phyloP scores from a whole-genome alignment of 352 stramenopile genomes.

The Globisporangium ultimum region DNA sequence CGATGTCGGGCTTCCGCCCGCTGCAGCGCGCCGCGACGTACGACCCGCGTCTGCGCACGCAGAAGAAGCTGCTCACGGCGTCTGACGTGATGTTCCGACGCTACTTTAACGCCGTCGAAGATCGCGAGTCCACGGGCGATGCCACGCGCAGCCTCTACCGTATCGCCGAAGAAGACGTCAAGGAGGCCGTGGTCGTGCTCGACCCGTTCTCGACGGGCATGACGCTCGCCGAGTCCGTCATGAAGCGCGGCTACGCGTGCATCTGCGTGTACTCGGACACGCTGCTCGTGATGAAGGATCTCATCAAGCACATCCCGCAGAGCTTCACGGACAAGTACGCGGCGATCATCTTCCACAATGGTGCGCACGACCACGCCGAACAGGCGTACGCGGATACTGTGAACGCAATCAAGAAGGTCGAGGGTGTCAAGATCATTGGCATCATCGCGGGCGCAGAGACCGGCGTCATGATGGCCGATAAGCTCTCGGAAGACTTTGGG shows the following conservation, averaged over 20 bases:
- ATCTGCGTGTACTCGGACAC: conserved; percentile 80
- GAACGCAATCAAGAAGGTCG: conserved; percentile 28
- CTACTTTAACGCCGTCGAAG: conserved; percentile 82
- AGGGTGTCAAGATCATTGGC: conserved; percentile 56
- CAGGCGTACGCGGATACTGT: conserved; percentile 35
- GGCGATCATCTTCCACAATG: conserved; percentile 74
- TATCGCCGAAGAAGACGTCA: conserved; percentile 47
- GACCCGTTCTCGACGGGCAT: conserved; percentile 95
- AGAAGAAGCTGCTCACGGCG: conserved; percentile 57
- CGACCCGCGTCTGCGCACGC: conserved; percentile 62
- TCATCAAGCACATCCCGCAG: conserved; percentile 62
- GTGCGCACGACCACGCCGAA: conserved; percentile 25
- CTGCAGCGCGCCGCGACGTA: conserved; percentile 77
- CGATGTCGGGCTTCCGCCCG: conserved; percentile 65
- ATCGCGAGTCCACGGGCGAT: conserved; percentile 34
- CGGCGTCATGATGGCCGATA: conserved; percentile 90
- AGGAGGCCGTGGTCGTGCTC: conserved; percentile 89
- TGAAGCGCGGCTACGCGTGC: conserved; percentile 81
- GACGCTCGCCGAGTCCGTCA: conserved; percentile 87
- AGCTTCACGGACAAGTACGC: conserved; percentile 48
- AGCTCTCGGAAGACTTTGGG: conserved; percentile 83
- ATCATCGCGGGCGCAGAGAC: conserved; percentile 92
- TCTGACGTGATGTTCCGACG: conserved; percentile 78
- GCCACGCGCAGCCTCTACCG: conserved; percentile 45
- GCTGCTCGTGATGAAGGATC: conserved; percentile 65